These are phyloP conservation scores for Colletotrichum sp. DNA, from an alignment of 2,329 filamentous ascomycete genomes.

Conservation along the genomic window DNA sequence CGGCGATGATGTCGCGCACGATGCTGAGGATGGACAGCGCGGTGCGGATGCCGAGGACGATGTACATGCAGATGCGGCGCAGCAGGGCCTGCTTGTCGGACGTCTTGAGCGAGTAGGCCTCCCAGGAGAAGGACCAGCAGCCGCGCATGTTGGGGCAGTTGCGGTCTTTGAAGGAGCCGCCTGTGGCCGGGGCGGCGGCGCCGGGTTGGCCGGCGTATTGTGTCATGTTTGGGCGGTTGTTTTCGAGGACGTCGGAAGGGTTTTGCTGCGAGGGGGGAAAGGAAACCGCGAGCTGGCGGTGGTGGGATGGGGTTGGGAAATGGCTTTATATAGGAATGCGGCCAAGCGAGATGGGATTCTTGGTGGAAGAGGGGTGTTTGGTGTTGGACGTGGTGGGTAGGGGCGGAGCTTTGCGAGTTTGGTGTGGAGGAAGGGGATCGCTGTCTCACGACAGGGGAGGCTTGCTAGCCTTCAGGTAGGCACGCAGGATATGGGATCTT, in stretches of 20 bases:
- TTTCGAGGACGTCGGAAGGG: neutral
- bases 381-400: neutral
- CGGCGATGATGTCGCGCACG: neutral
- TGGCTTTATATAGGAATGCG: neutral
- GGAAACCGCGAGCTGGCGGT: neutral
- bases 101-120: constrained; percentile 10
- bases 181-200: neutral
- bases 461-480: neutral
- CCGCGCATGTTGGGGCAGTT: constrained; percentile 11
- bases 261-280: neutral
- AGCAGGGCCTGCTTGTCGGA: constrained; percentile 1
- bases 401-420: neutral
- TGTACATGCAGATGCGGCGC: constrained; percentile 16
- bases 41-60: constrained; percentile 5
- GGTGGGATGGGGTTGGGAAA: neutral
- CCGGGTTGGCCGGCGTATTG: neutral
- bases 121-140: constrained; percentile 15
- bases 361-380: neutral
- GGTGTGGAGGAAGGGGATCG: neutral
- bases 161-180: neutral
- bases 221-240: neutral
- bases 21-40: constrained; percentile 4
- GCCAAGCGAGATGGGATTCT: neutral
- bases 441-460: neutral
- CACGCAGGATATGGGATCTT: neutral